These are phyloP conservation scores for barley (Hordeum vulgare) DNA, from an alignment of 176 grass and related monocot genomes.

Conservation along the genomic window DNA sequence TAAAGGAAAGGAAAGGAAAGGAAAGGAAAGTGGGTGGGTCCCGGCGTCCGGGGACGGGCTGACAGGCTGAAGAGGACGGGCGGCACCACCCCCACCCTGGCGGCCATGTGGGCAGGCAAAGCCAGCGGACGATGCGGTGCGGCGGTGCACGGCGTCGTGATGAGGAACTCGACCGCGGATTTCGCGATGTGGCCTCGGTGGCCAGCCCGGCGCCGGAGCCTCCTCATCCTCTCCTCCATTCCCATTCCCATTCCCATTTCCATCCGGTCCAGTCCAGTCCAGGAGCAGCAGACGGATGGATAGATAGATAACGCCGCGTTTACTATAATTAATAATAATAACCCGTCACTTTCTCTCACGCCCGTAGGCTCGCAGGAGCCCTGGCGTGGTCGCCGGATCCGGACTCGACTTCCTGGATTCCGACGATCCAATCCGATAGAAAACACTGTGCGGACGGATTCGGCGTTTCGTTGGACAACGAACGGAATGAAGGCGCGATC, in stretches of 20 bases:
- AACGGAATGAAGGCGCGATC: no score
- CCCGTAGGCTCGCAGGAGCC: not conserved
- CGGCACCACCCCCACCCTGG: slow-evolving; percentile 16
- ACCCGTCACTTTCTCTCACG: not conserved
- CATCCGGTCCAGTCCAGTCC: no score
- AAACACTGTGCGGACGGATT: not conserved
- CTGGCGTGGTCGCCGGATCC: not conserved
- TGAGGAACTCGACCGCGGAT: not conserved
- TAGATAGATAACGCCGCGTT: not conserved
- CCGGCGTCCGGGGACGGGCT: not conserved
- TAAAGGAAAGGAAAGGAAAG: not conserved
- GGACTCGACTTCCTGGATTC: not conserved
- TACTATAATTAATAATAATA: not conserved
- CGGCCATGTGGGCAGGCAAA: slow-evolving; percentile 17
- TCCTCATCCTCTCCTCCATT: slow-evolving; percentile 20
- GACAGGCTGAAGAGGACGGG: not conserved
- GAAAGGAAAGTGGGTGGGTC: not conserved
- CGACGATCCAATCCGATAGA: not conserved
- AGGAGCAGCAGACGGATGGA: no score
- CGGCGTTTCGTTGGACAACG: not conserved
- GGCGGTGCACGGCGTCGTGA: not conserved
- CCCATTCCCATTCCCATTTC: no score
- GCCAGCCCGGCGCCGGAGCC: slow-evolving; percentile 39
- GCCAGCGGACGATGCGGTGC: not conserved
- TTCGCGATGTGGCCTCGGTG: slow-evolving; percentile 34